Conservation (phyloP, 108 stramenopile genomes). For the Nitzschia sp. region DNA sequence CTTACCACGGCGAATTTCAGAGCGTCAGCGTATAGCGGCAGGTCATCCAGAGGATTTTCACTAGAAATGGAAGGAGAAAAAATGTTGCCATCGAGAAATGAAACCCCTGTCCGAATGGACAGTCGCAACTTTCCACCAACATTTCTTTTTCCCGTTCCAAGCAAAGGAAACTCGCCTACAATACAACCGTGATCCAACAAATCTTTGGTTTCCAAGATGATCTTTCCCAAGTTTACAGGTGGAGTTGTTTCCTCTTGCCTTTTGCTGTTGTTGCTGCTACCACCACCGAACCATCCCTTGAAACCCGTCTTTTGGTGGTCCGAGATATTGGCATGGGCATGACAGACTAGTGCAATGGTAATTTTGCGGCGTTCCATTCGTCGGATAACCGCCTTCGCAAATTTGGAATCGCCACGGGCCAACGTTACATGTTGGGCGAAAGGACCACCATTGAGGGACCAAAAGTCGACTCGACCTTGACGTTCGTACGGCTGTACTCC, state of each 20-base stretch:
- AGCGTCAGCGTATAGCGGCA: background rate
- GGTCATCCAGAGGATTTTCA: background rate
- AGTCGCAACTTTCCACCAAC: conserved; percentile 31
- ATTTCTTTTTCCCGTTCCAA: conserved; percentile 8
- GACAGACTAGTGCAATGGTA: conserved; percentile 1
- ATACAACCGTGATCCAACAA: conserved; percentile 24
- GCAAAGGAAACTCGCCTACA: conserved; percentile 33
- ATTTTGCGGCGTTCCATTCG: conserved; percentile 34
- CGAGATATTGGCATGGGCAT: background rate
- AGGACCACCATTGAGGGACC: background rate
- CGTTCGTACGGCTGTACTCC: background rate
- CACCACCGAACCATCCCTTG: conserved; percentile 24
- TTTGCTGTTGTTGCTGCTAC: background rate
- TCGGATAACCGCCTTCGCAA: conserved; percentile 19
- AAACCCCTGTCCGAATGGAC: conserved; percentile 24
- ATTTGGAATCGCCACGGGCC: conserved; percentile 25
- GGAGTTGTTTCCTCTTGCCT: background rate
- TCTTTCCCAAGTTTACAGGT: conserved; percentile 15
- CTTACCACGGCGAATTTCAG: background rate
- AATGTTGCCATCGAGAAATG: conserved; percentile 2
- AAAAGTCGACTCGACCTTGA: background rate
- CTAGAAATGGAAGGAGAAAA: too few species aligned
- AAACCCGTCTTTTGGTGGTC: background rate
- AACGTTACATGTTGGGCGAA: conserved; percentile 10
- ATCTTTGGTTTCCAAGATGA: conserved; percentile 29